These are phyloP conservation scores for Tylopilus intermedius DNA, from an alignment of 768 basidiomycete genomes.

Conservation along the genomic window DNA sequence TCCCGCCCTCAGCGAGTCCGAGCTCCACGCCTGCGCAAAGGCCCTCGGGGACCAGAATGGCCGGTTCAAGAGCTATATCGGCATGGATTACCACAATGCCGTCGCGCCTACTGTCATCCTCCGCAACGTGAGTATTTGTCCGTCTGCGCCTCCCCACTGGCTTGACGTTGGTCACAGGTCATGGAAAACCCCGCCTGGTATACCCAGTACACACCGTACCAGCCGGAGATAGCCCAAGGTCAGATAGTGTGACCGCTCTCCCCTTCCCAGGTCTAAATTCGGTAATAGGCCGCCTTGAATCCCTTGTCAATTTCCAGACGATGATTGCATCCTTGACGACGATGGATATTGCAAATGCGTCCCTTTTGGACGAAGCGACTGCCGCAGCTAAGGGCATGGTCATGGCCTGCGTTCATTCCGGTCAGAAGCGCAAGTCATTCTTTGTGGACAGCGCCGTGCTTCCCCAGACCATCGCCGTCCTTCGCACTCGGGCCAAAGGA, in stretches of 20 bases:
- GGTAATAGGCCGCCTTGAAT: constrained; percentile 81
- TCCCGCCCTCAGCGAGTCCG: constrained; percentile 76
- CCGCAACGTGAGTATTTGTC: constrained; percentile 62
- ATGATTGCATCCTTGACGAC: constrained; percentile 92
- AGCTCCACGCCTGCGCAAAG: constrained; percentile 72
- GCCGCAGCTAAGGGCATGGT: constrained; percentile 97
- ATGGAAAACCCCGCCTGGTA: constrained; percentile 99
- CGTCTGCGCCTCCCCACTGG: neutral
- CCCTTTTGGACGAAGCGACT: constrained; percentile 90
- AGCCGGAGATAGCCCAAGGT: constrained; percentile 99
- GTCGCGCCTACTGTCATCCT: constrained; percentile 94
- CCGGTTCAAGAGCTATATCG: constrained; percentile 88
- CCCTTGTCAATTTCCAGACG: constrained; percentile 93
- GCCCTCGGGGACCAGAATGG: constrained; percentile 76
- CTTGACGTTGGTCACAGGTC: constrained; percentile 41
- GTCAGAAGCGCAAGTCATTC: constrained; percentile 75
- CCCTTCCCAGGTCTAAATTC: constrained; percentile 10
- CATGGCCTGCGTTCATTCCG: constrained; percentile 72
- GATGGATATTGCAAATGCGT: constrained; percentile 95
- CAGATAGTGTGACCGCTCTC: constrained; percentile 13
- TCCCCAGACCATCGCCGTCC: constrained; percentile 87
- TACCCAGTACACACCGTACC: constrained; percentile 93
- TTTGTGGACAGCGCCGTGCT: constrained; percentile 79
- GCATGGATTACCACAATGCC: constrained; percentile 95
- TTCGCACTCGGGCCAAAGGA: constrained; percentile 86